phyloP scores from a whole-genome alignment of 306 rosid species.

The Trichosanthes cucumerina region DNA sequence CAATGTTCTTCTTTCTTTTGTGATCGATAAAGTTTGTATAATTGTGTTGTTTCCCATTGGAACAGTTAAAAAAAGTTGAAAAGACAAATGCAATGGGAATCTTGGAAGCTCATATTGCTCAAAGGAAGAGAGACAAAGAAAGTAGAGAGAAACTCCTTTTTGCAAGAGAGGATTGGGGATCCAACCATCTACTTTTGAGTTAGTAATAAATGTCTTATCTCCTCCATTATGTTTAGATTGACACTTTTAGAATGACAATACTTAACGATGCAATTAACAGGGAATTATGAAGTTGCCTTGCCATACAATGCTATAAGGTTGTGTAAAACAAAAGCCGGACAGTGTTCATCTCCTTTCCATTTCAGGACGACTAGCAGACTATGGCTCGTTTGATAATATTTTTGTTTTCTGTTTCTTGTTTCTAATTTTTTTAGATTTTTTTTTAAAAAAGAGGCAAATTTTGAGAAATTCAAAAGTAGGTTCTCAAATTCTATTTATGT shows the following conservation, averaged over 20 bases:
- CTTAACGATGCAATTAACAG: neutral
- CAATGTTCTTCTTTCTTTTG: neutral
- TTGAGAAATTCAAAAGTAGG: too few relatives aligned
- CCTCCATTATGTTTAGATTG: neutral
- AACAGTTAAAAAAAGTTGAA: neutral
- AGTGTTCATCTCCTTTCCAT: neutral
- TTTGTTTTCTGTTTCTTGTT: too few relatives aligned
- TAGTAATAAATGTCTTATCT: neutral
- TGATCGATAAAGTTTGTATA: neutral
- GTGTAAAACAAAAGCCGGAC: neutral
- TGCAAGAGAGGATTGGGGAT: neutral
- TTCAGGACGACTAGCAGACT: neutral
- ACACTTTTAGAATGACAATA: neutral
- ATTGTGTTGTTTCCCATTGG: neutral
- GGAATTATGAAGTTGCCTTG: neutral
- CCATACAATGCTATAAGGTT: neutral
- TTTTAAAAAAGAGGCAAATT: too few relatives aligned
- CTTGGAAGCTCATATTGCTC: neutral
- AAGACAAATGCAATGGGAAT: neutral
- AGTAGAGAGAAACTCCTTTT: neutral
- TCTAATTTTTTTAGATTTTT: too few relatives aligned
- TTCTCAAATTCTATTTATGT: too few relatives aligned
- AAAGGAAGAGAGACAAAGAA: neutral
- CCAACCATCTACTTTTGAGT: neutral
- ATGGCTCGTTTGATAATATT: too few relatives aligned